These are phyloP conservation scores for Penicillium sp. DNA, from an alignment of 2,329 filamentous ascomycete genomes.

Conservation along the genomic window DNA sequence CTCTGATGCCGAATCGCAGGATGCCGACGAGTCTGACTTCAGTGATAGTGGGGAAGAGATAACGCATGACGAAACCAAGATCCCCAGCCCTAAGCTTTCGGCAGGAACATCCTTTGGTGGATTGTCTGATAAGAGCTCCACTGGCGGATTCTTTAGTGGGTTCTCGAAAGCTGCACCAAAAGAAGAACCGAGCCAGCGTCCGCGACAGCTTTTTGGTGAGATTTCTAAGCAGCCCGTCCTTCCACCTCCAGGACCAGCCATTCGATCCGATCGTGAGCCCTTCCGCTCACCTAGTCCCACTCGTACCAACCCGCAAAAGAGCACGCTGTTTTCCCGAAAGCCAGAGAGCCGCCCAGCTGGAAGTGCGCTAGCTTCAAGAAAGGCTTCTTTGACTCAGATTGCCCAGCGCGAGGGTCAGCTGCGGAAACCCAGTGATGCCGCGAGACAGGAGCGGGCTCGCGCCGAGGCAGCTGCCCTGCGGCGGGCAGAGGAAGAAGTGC, in stretches of 20 bases:
- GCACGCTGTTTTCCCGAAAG: constrained; percentile 31
- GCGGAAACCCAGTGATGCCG: constrained; percentile 29
- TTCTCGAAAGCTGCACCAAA: constrained; percentile 36
- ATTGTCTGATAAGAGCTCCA: constrained; percentile 40
- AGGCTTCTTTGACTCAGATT: constrained; percentile 42
- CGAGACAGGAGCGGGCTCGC: constrained; percentile 35
- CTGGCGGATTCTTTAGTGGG: constrained; percentile 47
- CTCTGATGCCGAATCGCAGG: constrained; percentile 39
- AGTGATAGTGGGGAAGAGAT: constrained; percentile 53
- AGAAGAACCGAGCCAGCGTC: constrained; percentile 26
- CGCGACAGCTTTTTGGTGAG: constrained; percentile 50
- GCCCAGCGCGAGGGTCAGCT: constrained; percentile 35
- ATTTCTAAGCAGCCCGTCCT: constrained; percentile 43
- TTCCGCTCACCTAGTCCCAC: constrained; percentile 53
- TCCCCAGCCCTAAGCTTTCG: constrained; percentile 45
- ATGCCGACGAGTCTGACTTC: constrained; percentile 47
- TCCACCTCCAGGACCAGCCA: constrained; percentile 40
- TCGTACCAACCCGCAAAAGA: constrained; percentile 37
- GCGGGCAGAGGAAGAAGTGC: constrained; percentile 38
- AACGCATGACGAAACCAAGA: constrained; percentile 44
- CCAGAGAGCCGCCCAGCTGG: constrained; percentile 39
- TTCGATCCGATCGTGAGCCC: constrained; percentile 37
- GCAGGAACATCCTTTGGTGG: constrained; percentile 52
- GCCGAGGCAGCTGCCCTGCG: constrained; percentile 38
- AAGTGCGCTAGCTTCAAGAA: constrained; percentile 46